A percentile compares a stretch with the other conserved stretches of the same genome.
Conservation (phyloP, 164 flowering plant genomes). For the grape (Vitis vinifera) region DNA sequence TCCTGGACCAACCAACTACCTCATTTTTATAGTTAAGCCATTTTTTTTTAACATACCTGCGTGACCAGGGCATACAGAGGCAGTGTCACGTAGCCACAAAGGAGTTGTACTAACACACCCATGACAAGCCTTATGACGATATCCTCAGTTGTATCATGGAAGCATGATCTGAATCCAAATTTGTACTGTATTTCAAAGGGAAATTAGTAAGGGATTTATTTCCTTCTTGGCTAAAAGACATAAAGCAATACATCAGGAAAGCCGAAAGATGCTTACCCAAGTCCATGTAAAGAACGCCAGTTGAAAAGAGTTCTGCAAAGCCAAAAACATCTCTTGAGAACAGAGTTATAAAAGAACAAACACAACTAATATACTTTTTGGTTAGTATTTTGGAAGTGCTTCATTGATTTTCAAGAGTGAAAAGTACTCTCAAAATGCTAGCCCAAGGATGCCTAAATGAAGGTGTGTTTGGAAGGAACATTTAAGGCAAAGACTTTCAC, state of each 20-base stretch:
- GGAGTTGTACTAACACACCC: conserved; percentile 58
- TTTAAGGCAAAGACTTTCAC: too few relatives aligned
- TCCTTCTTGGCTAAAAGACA: too few relatives aligned
- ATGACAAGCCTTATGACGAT: conserved; percentile 44
- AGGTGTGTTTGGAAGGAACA: too few relatives aligned
- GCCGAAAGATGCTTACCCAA: conserved; percentile 42
- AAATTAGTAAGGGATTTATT: neutral
- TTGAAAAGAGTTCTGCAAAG: conserved; percentile 76
- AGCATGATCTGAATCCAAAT: conserved; percentile 61
- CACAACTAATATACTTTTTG: too few relatives aligned
- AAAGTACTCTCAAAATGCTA: too few relatives aligned
- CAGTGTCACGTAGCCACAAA: conserved; percentile 70
- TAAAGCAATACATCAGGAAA: neutral
- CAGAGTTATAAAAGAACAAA: too few relatives aligned
- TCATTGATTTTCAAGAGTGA: too few relatives aligned
- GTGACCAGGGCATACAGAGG: conserved; percentile 74
- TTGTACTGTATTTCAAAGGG: conserved; percentile 37
- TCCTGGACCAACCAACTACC: too few relatives aligned
- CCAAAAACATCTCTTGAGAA: neutral
- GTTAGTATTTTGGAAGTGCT: too few relatives aligned
- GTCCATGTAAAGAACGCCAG: conserved; percentile 73
- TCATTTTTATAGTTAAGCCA: too few relatives aligned
- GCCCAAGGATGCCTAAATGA: too few relatives aligned
- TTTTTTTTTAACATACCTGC: conserved; percentile 37
- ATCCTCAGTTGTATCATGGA: conserved; percentile 45